phyloP scores from a whole-genome alignment of 2,329 filamentous ascomycete genomes.

The Biscogniauxia marginata region DNA sequence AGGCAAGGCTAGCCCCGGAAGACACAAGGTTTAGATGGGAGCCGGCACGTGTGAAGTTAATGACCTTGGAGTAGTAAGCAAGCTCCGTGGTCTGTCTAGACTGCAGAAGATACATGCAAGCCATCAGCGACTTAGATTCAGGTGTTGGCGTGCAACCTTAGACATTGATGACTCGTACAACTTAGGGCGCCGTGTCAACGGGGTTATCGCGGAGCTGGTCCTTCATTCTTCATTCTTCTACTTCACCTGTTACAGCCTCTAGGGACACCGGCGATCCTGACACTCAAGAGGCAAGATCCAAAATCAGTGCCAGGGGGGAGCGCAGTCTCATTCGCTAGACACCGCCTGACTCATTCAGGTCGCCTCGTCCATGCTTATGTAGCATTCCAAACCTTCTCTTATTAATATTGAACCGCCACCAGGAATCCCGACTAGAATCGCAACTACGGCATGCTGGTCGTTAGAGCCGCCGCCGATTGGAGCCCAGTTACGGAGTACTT shows the following conservation, averaged over 20 bases:
- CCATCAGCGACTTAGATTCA: constrained; percentile 9
- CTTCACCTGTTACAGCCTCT: neutral
- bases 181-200: neutral
- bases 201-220: neutral
- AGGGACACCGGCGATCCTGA: neutral
- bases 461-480: neutral
- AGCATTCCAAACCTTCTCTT: neutral
- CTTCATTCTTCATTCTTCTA: neutral
- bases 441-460: neutral
- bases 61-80: neutral
- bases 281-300: neutral
- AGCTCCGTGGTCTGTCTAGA: constrained; percentile 2
- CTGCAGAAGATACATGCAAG: constrained; percentile 18
- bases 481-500: neutral
- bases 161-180: constrained; percentile 15
- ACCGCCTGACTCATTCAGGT: constrained; percentile 20
- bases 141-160: constrained; percentile 3
- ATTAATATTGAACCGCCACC: neutral
- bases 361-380: constrained; percentile 3
- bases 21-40: constrained; percentile 14
- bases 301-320: constrained; percentile 8
- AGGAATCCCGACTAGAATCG: neutral
- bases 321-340: constrained; percentile 16
- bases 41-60: neutral
- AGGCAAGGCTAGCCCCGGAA: neutral